phyloP scores from a whole-genome alignment of 2,329 filamentous ascomycete species.

The Macrophomina phaseolina region DNA sequence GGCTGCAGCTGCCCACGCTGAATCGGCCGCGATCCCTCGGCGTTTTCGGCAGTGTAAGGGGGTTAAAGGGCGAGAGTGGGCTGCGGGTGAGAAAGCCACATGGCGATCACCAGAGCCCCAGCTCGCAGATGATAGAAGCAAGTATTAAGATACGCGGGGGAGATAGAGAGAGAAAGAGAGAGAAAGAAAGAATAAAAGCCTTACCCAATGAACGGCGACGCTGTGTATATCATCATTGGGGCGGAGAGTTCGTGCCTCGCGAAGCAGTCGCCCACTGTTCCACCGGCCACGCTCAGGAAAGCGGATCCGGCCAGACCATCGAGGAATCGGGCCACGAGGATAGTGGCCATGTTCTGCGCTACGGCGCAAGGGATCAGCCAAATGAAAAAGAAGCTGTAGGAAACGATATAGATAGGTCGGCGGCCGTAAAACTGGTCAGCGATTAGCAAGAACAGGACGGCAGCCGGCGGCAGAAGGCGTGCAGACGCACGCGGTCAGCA shows the following conservation, averaged over 20 bases:
- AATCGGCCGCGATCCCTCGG: slow-evolving; percentile 1
- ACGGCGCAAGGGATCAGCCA: slow-evolving; percentile 84
- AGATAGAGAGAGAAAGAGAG: no score
- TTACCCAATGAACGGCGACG: slow-evolving; percentile 57
- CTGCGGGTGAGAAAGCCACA: slow-evolving; percentile 9
- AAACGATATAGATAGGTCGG: slow-evolving; percentile 77
- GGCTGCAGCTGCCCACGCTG: slow-evolving; percentile 3
- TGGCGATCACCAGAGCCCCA: slow-evolving; percentile 13
- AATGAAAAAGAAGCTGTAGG: slow-evolving; percentile 76
- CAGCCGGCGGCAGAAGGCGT: not conserved
- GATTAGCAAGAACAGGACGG: slow-evolving; percentile 5
- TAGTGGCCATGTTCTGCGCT: slow-evolving; percentile 79
- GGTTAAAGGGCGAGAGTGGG: not conserved
- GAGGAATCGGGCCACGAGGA: slow-evolving; percentile 79
- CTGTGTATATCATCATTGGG: slow-evolving; percentile 79
- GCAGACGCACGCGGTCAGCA: slow-evolving; percentile 22
- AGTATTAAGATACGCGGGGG: not conserved
- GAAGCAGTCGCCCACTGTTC: slow-evolving; percentile 85
- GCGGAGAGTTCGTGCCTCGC: slow-evolving; percentile 55
- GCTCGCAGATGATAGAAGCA: slow-evolving; percentile 24
- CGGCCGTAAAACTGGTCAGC: slow-evolving; percentile 74
- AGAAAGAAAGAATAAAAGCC: not conserved
- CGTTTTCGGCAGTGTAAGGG: slow-evolving; percentile 17
- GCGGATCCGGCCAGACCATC: slow-evolving; percentile 71
- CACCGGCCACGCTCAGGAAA: slow-evolving; percentile 74